Evolutionary conservation across 2,329 filamentous ascomycete species (phyloP).

Genomic region (Amylocarpus encephaloides): DNA sequence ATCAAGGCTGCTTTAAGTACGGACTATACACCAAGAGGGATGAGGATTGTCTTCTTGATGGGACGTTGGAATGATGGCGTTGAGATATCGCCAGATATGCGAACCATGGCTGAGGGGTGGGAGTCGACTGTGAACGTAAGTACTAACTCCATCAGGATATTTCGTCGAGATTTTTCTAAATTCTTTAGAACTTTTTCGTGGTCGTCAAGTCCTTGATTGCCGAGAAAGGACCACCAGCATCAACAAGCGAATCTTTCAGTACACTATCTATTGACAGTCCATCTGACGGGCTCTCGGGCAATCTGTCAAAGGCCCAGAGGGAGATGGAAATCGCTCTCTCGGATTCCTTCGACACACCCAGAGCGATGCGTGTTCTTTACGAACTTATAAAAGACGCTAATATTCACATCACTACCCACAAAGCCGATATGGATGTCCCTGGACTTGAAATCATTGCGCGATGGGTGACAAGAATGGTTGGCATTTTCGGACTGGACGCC

Average conservation of each 20-base stretch:
- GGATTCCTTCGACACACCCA: constrained; percentile 84
- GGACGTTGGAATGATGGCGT: constrained; percentile 87
- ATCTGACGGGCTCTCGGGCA: constrained; percentile 28
- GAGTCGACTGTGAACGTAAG: constrained; percentile 67
- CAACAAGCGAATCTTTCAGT: constrained; percentile 20
- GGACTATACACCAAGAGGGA: constrained; percentile 67
- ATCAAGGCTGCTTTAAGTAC: constrained; percentile 72
- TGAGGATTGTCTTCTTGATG: constrained; percentile 82
- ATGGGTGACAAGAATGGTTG: constrained; percentile 79
- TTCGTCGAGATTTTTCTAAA: constrained; percentile 6
- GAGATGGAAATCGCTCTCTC: constrained; percentile 55
- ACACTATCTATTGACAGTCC: constrained; percentile 31
- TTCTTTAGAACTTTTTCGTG: constrained; percentile 50
- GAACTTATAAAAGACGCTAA: constrained; percentile 77
- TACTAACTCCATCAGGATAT: constrained; percentile 3
- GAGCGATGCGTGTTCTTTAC: constrained; percentile 70
- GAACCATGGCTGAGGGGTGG: constrained; percentile 68
- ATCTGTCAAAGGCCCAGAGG: constrained; percentile 41
- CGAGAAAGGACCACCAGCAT: constrained; percentile 32
- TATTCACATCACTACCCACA: constrained; percentile 44
- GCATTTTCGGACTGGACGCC: constrained; percentile 75
- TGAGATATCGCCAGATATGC: constrained; percentile 80
- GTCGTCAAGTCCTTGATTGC: constrained; percentile 49
- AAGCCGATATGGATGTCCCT: constrained; percentile 39
- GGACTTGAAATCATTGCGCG: constrained; percentile 54